Percentiles rank a stretch among this genome's conserved stretches.
These are phyloP conservation scores for Diplotaxis tenuifolia DNA, from an alignment of 345 rosid species.

Conservation along the genomic window DNA sequence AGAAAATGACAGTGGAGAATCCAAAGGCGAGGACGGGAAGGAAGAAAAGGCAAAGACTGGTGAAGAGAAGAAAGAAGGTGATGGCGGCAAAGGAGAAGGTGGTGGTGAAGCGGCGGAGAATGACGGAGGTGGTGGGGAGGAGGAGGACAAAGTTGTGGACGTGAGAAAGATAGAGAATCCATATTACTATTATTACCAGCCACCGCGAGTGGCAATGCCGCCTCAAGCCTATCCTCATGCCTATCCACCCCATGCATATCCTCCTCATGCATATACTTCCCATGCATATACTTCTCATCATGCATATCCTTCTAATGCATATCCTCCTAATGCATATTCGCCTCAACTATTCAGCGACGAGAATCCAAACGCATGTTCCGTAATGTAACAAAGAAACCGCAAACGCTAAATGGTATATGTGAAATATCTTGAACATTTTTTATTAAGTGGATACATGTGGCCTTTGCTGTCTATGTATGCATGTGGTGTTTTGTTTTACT, in stretches of 20 bases:
- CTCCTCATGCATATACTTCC: neutral
- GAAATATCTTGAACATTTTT: slow-evolving; percentile 32
- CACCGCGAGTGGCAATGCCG: slow-evolving; percentile 41
- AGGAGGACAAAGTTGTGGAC: slow-evolving; percentile 54
- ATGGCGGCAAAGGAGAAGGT: slow-evolving; percentile 21
- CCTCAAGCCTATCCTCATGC: slow-evolving; percentile 26
- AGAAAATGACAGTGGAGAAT: slow-evolving; percentile 35
- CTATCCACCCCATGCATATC: neutral
- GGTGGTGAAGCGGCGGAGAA: slow-evolving; percentile 12
- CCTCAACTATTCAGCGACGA: slow-evolving; percentile 88
- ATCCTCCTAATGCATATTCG: slow-evolving; percentile 41
- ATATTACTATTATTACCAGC: slow-evolving; percentile 40
- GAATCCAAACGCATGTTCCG: slow-evolving; percentile 83
- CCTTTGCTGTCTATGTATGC: slow-evolving; percentile 15
- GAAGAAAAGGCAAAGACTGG: slow-evolving; percentile 27
- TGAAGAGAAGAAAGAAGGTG: slow-evolving; percentile 31
- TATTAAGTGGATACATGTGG: slow-evolving; percentile 12
- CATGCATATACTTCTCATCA: neutral
- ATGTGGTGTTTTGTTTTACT: neutral
- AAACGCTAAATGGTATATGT: slow-evolving; percentile 7
- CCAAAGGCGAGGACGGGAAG: slow-evolving; percentile 30
- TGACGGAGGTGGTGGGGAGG: slow-evolving; percentile 23
- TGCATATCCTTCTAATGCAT: neutral
- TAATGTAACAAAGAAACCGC: slow-evolving; percentile 50
- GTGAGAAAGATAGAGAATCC: slow-evolving; percentile 56